Base-by-base conservation (phyloP, 2,329 filamentous ascomycete species). In the Colletotrichum sp. region DNA sequence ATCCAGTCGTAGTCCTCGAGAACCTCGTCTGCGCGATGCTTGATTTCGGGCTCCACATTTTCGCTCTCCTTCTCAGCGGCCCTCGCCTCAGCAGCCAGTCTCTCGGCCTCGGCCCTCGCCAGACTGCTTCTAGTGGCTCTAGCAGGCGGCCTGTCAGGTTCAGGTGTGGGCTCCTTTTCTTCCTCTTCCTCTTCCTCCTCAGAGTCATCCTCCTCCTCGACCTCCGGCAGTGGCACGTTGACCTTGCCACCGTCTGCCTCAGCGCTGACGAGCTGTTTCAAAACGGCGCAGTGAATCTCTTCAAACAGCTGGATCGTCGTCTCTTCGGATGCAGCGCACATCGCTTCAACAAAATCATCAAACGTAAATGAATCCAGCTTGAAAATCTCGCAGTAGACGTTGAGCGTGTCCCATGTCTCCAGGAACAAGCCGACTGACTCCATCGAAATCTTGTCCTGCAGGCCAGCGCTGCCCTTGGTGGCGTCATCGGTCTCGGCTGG, bases 321-420 rank as follows among this genome's bases (percentile, higher is more conserved):
- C 27, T 95, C 92, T 39, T 93, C 91, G 0, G 93, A 95, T 0
- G 94, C 91, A 74, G 96, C 93, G 65, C 93, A 90, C 89, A 99
- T 93, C 1, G 96, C 94, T 82, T 98, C 94, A 6, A 98, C 89
- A 80, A 96, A 98, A 83, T 99, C 97, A 83, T 99, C 97, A 80
- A 98, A 97, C 0, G 96, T 98, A 82, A 99, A 99, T 0, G 96
- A 98, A 84, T 99, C 97, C 30, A 99, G 89, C 81, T 95, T 92
- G 82, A 98, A 98, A 22, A 98, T 94, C 81, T 98, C 95, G 81
- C 96, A 98, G 82, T 98, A 98, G n/a, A 99, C 96, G 80, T 98
- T 99, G 39, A 99, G 89, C 0, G 96, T 98, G 80, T 98, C 96
- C 97, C 97, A 99, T 0, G 95, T 95, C 85, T 98, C 96, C 28